These are phyloP conservation scores for Xylaria cubensis DNA, from an alignment of 495 filamentous ascomycete genomes.

Conservation along the genomic window DNA sequence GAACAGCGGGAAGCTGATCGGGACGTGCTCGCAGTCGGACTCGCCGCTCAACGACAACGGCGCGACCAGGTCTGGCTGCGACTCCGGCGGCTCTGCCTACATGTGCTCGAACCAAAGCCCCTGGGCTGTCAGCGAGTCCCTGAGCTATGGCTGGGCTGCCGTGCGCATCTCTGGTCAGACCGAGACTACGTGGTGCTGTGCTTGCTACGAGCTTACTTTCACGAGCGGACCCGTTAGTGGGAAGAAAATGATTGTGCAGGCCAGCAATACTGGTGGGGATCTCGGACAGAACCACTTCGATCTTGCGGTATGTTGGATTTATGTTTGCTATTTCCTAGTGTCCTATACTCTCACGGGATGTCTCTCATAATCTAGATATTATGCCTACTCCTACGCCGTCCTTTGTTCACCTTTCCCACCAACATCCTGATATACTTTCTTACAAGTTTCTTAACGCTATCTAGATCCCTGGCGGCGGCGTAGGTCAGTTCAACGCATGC, in stretches of 20 bases:
- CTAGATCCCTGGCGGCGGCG: slow-evolving; percentile 70
- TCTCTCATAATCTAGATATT: slow-evolving; percentile 44
- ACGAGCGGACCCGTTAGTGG: slow-evolving; percentile 61
- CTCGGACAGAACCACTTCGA: slow-evolving; percentile 67
- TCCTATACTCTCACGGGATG: not conserved
- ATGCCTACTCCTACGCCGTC: slow-evolving; percentile 37
- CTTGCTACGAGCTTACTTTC: slow-evolving; percentile 72
- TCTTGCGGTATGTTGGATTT: slow-evolving; percentile 53
- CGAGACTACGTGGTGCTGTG: slow-evolving; percentile 68
- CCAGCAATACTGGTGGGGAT: slow-evolving; percentile 69
- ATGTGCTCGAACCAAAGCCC: slow-evolving; percentile 69
- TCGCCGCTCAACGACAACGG: slow-evolving; percentile 57
- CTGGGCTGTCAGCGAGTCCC: slow-evolving; percentile 64
- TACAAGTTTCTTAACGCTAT: not conserved
- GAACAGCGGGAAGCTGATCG: slow-evolving; percentile 46
- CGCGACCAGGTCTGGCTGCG: slow-evolving; percentile 54
- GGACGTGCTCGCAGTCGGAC: slow-evolving; percentile 65
- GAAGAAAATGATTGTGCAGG: slow-evolving; percentile 73
- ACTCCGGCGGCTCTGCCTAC: slow-evolving; percentile 62
- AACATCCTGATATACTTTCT: not conserved
- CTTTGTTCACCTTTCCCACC: not conserved
- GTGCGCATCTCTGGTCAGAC: slow-evolving; percentile 60
- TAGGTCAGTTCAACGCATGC: slow-evolving; percentile 70
- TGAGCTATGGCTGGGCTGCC: slow-evolving; percentile 70
- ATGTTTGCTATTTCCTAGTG: not conserved